Evolutionary conservation across 2,329 filamentous ascomycete species (phyloP), one percentile per base, ranked within the genome.

Genomic region (Pyrenochaeta sp.): DNA sequence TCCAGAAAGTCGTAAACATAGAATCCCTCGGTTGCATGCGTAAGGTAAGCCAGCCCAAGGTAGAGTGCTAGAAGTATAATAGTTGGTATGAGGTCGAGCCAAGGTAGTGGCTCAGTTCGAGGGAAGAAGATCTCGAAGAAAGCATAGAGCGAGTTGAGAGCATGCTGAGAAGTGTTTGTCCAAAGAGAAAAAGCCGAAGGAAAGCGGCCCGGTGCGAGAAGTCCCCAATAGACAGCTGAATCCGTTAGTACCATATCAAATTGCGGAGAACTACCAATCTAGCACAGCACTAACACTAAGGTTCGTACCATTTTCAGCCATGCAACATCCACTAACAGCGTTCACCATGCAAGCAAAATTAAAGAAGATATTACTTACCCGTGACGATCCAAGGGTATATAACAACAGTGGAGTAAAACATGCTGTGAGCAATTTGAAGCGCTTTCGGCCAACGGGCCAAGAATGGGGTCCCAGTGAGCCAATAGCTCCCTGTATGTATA

Each of bases 1-100:
- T 96, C 84, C n/a, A 96, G 84, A 78, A 96, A 96, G 56, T 70
- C 74, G 79, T 96, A 96, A 0, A 90, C 84, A 75, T 93, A 96
- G 73, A 90, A 91, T 2, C 86, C 86, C 74, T 92, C 82, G 0
- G 88, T 88, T 4, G 86, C 86, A 59, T 85, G 78, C 0, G 90
- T 93, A 24, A 95, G 67, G 76, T 91, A 96, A 1, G 91, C 91
- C 15, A 96, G 79, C 0, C 81, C 85, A 10, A 93, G 83, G 74
- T 96, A 96, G 3, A 89, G 78, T 0, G 86, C 86, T 42, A 96
- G 83, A 6, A 95, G 76, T n/a, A 92, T 55, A 62, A 93, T 77
- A 13, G 93, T 80, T 72, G 86, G 88, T 13, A 86, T 76, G n/a
- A 92, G 75, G 70, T 93, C 88, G 24, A 90, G 77, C 79, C 86